phyloP scores from a whole-genome alignment of 805 yeast species.

The Vanderwaltozyma polyspora region DNA sequence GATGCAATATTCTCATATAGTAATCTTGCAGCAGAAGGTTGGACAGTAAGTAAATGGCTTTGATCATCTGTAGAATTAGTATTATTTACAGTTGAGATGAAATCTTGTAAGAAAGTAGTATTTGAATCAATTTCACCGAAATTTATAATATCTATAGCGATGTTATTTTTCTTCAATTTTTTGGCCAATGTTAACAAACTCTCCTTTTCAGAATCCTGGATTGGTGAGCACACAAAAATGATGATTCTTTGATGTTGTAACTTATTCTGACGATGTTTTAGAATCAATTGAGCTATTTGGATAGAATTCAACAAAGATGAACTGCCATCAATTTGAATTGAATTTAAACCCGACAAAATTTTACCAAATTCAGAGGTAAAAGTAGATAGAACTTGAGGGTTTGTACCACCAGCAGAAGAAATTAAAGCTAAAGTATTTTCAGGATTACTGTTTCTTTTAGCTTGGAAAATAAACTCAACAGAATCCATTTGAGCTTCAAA shows the following conservation, averaged over 20 bases:
- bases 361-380: constrained; percentile 81
- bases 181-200: constrained; percentile 79
- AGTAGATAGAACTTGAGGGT: constrained; percentile 81
- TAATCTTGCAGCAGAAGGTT: constrained; percentile 80
- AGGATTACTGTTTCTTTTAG: constrained; percentile 80
- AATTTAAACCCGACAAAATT: constrained; percentile 73
- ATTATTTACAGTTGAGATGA: constrained; percentile 54
- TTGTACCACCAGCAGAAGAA: constrained; percentile 82
- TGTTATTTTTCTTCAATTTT: constrained; percentile 83
- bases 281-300: constrained; percentile 86
- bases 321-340: constrained; percentile 58
- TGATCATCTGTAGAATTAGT: constrained; percentile 45
- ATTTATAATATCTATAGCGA: constrained; percentile 80
- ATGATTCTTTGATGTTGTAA: constrained; percentile 84
- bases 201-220: constrained; percentile 53
- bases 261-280: constrained; percentile 92
- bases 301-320: constrained; percentile 68
- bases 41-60: constrained; percentile 73
- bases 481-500: constrained; percentile 89
- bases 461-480: constrained; percentile 73
- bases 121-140: constrained; percentile 83
- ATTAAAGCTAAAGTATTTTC: constrained; percentile 89
- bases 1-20: constrained; percentile 71
- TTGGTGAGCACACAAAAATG: constrained; percentile 82
- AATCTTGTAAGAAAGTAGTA: constrained; percentile 67